Percentiles rank a stretch among this genome's conserved stretches.
Conservation (phyloP, 192 early-diverging fungal genomes). For the Backusella mclennaniae region DNA sequence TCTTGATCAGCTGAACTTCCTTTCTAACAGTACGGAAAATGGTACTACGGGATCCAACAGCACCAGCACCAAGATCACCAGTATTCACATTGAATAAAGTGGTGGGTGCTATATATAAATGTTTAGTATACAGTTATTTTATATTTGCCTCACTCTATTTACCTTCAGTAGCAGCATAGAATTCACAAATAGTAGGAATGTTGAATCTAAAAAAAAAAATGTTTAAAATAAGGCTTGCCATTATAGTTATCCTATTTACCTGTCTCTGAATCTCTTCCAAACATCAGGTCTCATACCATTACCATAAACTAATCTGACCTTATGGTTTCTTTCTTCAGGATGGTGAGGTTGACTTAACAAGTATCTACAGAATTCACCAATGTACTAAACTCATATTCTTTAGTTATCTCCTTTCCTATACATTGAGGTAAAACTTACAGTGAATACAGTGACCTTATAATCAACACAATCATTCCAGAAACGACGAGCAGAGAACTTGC, state of each 20-base stretch:
- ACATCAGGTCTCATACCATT: constrained; percentile 72
- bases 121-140: background rate
- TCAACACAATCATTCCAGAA: constrained; percentile 54
- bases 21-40: constrained; percentile 26
- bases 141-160: constrained; percentile 20
- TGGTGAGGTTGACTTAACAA: constrained; percentile 48
- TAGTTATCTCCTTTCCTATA: too few relatives aligned
- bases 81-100: constrained; percentile 46
- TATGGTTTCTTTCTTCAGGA: constrained; percentile 52
- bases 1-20: constrained; percentile 52
- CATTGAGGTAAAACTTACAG: constrained; percentile 24
- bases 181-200: constrained; percentile 60
- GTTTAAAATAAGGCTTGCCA: too few relatives aligned
- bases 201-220: constrained; percentile 41
- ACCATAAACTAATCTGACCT: constrained; percentile 56
- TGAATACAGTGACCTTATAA: constrained; percentile 44
- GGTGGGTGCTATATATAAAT: constrained; percentile 25
- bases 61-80: constrained; percentile 52
- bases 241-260: background rate
- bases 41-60: constrained; percentile 57
- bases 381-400: constrained; percentile 39
- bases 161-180: constrained; percentile 69
- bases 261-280: constrained; percentile 57
- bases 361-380: constrained; percentile 71
- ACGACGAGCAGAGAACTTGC: constrained; percentile 52